Base-by-base conservation (phyloP, 768 basidiomycete genomes). In the Boletus vermiculosoides region DNA sequence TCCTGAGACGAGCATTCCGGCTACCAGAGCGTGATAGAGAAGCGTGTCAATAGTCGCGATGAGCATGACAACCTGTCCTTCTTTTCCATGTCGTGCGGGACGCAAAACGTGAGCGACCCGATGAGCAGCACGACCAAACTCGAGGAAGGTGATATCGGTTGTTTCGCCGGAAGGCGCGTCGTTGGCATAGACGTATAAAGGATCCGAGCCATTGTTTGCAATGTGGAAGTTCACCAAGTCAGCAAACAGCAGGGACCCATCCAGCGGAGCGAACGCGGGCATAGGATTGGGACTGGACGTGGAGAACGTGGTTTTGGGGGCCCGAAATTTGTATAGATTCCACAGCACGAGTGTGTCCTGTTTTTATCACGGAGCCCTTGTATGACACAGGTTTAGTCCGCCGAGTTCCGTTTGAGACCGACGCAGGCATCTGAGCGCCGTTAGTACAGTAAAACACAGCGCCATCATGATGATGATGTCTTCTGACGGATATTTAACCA, bases 11-110 rank as follows among this genome's bases (percentile, higher is more conserved):
- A 67, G 62, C 44, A 73, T 58, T 9, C 73, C 75, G 3, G 56
- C 47, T 5, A 66, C 39, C 20, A 68, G 22, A 15, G 75, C 60
- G 0, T 72, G 65, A 18, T 74, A 68, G 18, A 71, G 31, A 12
- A 75, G 36, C 0, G 63, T 69, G 44, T 76, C 73, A 3, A 61
- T 51, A 3, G 63, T 66, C 13, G 75, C 74, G 15, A 76, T 58
- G 25, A 75, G 44, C 39, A 71, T 68, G 5, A 75, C 68, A 9
- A 74, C 66, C 33, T 68, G 52, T 11, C 68, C 66, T 34, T 70
- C 65, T 1, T 47, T 0, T 8, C 66, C 63, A 30, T 51, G 50
- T n/a, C 58, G 56, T 7, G 51, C 55, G 11, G 66, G 67, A 11
- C 62, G 62, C 18, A 69, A n/a, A 11, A 47, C 58, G 30, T 69